These are phyloP conservation scores for Bacidia rubella DNA, from an alignment of 495 filamentous ascomycete genomes.

Conservation along the genomic window DNA sequence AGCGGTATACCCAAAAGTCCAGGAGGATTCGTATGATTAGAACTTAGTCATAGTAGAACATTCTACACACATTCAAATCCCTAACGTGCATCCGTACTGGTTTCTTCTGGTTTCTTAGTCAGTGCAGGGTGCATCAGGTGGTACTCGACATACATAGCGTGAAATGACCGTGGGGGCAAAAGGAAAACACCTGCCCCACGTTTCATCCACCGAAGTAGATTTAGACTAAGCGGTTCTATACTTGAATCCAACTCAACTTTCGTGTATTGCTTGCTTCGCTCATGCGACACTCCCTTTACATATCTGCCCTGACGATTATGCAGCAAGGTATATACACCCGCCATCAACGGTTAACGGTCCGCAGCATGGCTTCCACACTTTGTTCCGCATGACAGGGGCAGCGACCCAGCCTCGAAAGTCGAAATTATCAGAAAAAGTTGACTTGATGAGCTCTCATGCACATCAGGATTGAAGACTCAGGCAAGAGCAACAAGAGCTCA, in stretches of 20 bases:
- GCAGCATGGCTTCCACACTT: background rate
- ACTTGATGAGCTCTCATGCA: background rate
- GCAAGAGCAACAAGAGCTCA: background rate
- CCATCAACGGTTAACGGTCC: conserved; percentile 1
- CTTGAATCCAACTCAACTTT: background rate
- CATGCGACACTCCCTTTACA: background rate
- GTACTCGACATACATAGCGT: too few species aligned
- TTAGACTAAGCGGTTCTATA: too few species aligned
- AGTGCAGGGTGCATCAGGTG: too few species aligned
- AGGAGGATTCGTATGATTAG: background rate
- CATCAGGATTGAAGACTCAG: background rate
- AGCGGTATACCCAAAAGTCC: background rate
- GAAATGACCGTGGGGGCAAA: background rate
- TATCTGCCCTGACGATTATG: background rate
- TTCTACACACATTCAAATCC: background rate
- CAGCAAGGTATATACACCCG: background rate
- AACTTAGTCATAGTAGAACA: background rate
- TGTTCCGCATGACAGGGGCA: background rate
- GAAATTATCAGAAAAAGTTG: background rate
- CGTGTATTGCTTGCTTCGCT: background rate
- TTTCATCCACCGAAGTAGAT: background rate
- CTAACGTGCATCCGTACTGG: too few species aligned
- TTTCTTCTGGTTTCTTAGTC: too few species aligned
- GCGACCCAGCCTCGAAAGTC: background rate
- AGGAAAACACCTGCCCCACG: background rate